These are phyloP conservation scores for Xerocomus brunneocitrinus DNA, from an alignment of 768 basidiomycete species.

Conservation along the genomic window DNA sequence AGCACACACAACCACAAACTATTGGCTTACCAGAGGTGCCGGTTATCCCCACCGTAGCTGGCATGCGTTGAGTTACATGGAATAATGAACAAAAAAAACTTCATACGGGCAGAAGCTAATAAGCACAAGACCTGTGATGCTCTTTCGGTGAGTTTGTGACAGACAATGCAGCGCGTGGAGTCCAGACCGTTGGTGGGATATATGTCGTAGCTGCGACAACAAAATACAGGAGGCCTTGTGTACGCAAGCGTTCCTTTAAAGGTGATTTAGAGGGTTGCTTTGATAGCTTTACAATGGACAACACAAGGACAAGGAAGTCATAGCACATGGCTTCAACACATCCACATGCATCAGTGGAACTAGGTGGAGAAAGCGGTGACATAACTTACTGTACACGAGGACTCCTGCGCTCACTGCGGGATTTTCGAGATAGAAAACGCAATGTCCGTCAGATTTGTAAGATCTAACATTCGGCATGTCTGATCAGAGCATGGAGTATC, in stretches of 20 bases:
- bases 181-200: slow-evolving; percentile 10
- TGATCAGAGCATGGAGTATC: neutral
- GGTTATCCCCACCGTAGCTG: slow-evolving; percentile 6
- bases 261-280: slow-evolving; percentile 6
- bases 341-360: neutral
- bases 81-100: neutral
- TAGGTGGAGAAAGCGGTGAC: neutral
- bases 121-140: slow-evolving; percentile 8
- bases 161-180: no score
- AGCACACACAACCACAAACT: neutral
- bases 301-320: slow-evolving; percentile 16
- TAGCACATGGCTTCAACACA: slow-evolving; percentile 12
- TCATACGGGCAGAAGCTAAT: slow-evolving; percentile 7
- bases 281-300: slow-evolving; percentile 14
- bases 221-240: slow-evolving; percentile 19
- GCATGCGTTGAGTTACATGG: neutral
- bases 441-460: neutral
- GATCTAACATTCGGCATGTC: neutral
- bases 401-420: neutral
- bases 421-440: neutral
- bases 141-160: neutral
- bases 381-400: slow-evolving; percentile 16
- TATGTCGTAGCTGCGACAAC: slow-evolving; percentile 8
- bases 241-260: slow-evolving; percentile 6
- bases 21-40: slow-evolving; percentile 3